A percentile compares a stretch with the other conserved stretches of the same genome.
phyloP scores from a whole-genome alignment of 2,329 filamentous ascomycete species.

The Pyrenophora seminiperda region DNA sequence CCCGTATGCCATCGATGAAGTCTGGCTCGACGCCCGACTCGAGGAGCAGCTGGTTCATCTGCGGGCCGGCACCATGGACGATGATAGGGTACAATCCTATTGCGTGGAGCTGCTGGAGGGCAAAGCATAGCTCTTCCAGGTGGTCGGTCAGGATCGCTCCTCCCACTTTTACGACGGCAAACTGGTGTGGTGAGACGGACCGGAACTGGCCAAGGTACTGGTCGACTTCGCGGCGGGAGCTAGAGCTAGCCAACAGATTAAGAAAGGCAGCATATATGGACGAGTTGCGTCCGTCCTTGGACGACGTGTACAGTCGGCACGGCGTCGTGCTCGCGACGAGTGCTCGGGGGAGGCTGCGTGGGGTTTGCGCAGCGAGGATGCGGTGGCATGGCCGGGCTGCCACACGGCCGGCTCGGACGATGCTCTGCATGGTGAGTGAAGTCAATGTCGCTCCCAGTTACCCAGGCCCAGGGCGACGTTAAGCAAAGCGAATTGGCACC shows the following conservation, averaged over 20 bases:
- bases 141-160: slow-evolving; percentile 95
- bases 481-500: slow-evolving; percentile 26
- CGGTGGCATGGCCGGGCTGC: slow-evolving; percentile 44
- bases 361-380: slow-evolving; percentile 37
- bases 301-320: slow-evolving; percentile 41
- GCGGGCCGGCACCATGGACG: slow-evolving; percentile 91
- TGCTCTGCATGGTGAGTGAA: slow-evolving; percentile 44
- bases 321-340: slow-evolving; percentile 37
- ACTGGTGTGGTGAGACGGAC: slow-evolving; percentile 94
- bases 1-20: slow-evolving; percentile 93
- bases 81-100: slow-evolving; percentile 94
- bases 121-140: slow-evolving; percentile 86
- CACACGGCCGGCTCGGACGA: slow-evolving; percentile 46
- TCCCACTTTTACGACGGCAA: slow-evolving; percentile 97
- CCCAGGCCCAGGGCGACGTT: slow-evolving; percentile 15
- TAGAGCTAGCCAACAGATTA: slow-evolving; percentile 91
- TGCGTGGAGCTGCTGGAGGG: slow-evolving; percentile 89
- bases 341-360: slow-evolving; percentile 38
- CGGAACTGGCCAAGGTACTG: slow-evolving; percentile 98
- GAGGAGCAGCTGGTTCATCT: slow-evolving; percentile 90
- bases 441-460: slow-evolving; percentile 23
- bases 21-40: slow-evolving; percentile 91
- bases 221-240: slow-evolving; percentile 93
- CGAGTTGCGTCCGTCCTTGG: slow-evolving; percentile 40
- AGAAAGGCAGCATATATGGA: slow-evolving; percentile 71